Percentiles rank a stretch among this genome's conserved stretches.
Conservation (phyloP, 2,329 filamentous ascomycete species). For the Pseudogymnoascus sp. region DNA sequence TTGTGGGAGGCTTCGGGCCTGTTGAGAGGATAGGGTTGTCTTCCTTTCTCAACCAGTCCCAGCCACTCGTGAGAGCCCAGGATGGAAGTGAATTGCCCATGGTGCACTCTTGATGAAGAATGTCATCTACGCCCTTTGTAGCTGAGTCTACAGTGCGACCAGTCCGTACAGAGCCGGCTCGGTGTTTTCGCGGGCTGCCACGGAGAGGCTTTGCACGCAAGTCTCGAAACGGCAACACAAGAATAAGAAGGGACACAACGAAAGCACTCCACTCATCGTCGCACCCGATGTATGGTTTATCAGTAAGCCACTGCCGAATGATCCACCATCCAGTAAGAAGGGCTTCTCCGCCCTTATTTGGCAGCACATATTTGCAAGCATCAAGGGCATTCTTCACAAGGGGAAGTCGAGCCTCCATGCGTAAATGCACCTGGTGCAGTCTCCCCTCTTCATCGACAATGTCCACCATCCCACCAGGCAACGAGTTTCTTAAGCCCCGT, state of each 20-base stretch:
- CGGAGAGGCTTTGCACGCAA: constrained; percentile 26
- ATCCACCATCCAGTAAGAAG: constrained; percentile 67
- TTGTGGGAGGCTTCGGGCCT: background rate
- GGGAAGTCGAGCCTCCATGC: constrained; percentile 56
- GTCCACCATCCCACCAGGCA: constrained; percentile 54
- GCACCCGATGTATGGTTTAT: constrained; percentile 36
- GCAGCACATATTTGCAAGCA: constrained; percentile 55
- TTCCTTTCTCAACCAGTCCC: constrained; percentile 63
- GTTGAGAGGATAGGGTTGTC: constrained; percentile 28
- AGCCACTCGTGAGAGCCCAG: constrained; percentile 56
- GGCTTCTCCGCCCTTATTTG: constrained; percentile 48
- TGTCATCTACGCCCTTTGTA: constrained; percentile 37
- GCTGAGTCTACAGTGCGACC: constrained; percentile 36
- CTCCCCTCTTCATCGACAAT: constrained; percentile 53
- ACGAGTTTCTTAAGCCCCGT: constrained; percentile 47
- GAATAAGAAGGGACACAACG: constrained; percentile 53
- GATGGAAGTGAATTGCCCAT: constrained; percentile 31
- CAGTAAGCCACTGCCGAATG: constrained; percentile 58
- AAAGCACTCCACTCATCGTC: constrained; percentile 64
- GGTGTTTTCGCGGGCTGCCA: constrained; percentile 30
- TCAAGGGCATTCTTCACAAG: constrained; percentile 54
- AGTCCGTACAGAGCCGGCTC: constrained; percentile 35
- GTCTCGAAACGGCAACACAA: constrained; percentile 52
- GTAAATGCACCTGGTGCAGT: constrained; percentile 59
- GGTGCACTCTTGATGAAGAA: constrained; percentile 36